Evolutionary conservation across 257 asterid genomes (phyloP).

Genomic region (Primulina eburnea): DNA sequence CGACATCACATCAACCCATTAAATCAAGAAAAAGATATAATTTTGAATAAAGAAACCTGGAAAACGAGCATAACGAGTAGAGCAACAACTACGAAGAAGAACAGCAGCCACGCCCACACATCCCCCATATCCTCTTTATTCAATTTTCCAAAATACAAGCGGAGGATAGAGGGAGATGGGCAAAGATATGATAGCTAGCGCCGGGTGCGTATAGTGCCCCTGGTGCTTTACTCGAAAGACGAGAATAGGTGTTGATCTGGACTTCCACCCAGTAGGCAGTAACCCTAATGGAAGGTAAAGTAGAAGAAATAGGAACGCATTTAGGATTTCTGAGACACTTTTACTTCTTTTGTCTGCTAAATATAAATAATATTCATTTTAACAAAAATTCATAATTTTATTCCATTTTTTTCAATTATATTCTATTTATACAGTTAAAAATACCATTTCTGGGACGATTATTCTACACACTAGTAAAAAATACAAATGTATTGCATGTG

Average conservation of each 20-base stretch:
- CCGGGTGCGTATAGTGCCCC: slow-evolving; percentile 32
- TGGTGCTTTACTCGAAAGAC: slow-evolving; percentile 35
- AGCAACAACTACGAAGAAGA: slow-evolving; percentile 68
- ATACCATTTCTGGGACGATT: too few species aligned
- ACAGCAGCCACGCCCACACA: slow-evolving; percentile 70
- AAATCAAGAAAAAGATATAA: background rate
- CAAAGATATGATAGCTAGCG: slow-evolving; percentile 24
- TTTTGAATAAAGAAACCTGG: slow-evolving; percentile 47
- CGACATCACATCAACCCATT: background rate
- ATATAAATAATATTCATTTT: too few species aligned
- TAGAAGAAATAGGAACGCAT: background rate
- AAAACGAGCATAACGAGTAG: slow-evolving; percentile 67
- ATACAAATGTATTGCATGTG: too few species aligned
- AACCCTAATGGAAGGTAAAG: slow-evolving; percentile 22
- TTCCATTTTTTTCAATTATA: too few species aligned
- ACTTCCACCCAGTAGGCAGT: background rate
- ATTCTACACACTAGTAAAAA: too few species aligned
- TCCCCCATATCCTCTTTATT: slow-evolving; percentile 49
- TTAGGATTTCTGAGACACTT: too few species aligned
- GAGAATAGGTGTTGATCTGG: slow-evolving; percentile 32
- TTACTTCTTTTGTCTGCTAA: too few species aligned
- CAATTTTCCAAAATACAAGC: slow-evolving; percentile 1
- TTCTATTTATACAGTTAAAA: too few species aligned
- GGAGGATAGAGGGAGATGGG: slow-evolving; percentile 4
- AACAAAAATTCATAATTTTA: too few species aligned